Percentiles rank a stretch among this genome's conserved stretches.
phyloP scores from a whole-genome alignment of 768 basidiomycete genomes.

The Collybia mongolica region DNA sequence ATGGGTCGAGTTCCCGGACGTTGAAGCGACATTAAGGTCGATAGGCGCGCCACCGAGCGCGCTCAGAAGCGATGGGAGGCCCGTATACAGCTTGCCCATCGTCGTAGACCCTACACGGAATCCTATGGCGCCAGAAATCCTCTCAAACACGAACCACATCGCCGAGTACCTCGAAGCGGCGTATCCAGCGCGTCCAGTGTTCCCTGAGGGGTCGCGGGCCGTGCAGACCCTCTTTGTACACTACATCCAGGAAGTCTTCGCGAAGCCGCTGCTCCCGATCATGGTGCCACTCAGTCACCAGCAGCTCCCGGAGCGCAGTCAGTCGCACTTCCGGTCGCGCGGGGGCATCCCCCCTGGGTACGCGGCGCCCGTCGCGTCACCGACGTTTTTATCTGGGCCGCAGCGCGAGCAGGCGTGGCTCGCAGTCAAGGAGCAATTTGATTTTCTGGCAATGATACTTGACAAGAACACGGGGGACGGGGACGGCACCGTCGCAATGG shows the following conservation, averaged over 20 bases:
- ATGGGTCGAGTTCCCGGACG: slow-evolving; percentile 71
- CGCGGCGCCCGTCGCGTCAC: slow-evolving; percentile 9
- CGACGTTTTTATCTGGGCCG: slow-evolving; percentile 28
- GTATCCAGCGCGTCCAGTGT: slow-evolving; percentile 69
- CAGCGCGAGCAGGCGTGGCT: slow-evolving; percentile 66
- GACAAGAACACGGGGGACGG: slow-evolving; percentile 67
- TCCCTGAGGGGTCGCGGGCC: slow-evolving; percentile 69
- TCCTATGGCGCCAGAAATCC: slow-evolving; percentile 42
- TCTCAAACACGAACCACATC: slow-evolving; percentile 61
- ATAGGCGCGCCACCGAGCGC: slow-evolving; percentile 62
- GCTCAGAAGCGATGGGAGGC: slow-evolving; percentile 51
- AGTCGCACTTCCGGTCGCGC: slow-evolving; percentile 43
- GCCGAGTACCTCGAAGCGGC: slow-evolving; percentile 70
- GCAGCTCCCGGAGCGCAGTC: slow-evolving; percentile 53
- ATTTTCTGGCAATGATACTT: slow-evolving; percentile 61
- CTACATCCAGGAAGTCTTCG: slow-evolving; percentile 64
- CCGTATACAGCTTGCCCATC: slow-evolving; percentile 68
- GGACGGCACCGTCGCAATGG: slow-evolving; percentile 64
- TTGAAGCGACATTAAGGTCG: slow-evolving; percentile 56
- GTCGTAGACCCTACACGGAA: slow-evolving; percentile 58
- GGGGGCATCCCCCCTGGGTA: slow-evolving; percentile 1
- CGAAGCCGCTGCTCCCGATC: slow-evolving; percentile 64
- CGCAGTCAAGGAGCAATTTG: slow-evolving; percentile 64
- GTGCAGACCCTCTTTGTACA: slow-evolving; percentile 70
- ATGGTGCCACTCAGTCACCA: slow-evolving; percentile 70